These are phyloP conservation scores for Cetraspora pellucida DNA, from an alignment of 192 early-diverging fungal genomes.

Conservation along the genomic window DNA sequence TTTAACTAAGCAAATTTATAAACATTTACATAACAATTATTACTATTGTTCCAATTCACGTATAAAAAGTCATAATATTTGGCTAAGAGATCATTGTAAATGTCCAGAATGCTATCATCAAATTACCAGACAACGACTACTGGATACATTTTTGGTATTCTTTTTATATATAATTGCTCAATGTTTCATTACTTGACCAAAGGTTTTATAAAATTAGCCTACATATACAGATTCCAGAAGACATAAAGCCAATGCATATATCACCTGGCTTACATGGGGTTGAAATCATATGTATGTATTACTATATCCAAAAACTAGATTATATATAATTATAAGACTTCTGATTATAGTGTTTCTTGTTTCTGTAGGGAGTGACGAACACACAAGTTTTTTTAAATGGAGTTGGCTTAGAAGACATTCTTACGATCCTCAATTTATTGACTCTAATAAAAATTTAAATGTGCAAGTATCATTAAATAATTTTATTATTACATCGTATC, in stretches of 20 bases:
- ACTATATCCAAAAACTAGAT: too few relatives aligned
- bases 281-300: slow-evolving; percentile 48
- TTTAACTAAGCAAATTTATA: neutral
- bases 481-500: neutral
- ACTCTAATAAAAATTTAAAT: slow-evolving; percentile 24
- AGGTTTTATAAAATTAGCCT: neutral
- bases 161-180: neutral
- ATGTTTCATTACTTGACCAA: neutral
- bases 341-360: neutral
- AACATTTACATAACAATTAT: neutral
- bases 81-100: slow-evolving; percentile 85
- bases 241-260: slow-evolving; percentile 53
- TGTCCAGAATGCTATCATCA: slow-evolving; percentile 77
- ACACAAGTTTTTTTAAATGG: slow-evolving; percentile 60
- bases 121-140: slow-evolving; percentile 74
- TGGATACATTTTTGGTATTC: slow-evolving; percentile 64
- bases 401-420: slow-evolving; percentile 68
- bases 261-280: slow-evolving; percentile 44
- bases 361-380: slow-evolving; percentile 51
- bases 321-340: neutral
- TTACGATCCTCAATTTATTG: slow-evolving; percentile 59
- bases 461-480: neutral
- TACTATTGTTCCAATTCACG: neutral
- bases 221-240: slow-evolving; percentile 51
- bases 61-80: slow-evolving; percentile 62